Evolutionary conservation across 176 grass and related monocot genomes (phyloP).

Genomic region (Oryza coarctata): DNA sequence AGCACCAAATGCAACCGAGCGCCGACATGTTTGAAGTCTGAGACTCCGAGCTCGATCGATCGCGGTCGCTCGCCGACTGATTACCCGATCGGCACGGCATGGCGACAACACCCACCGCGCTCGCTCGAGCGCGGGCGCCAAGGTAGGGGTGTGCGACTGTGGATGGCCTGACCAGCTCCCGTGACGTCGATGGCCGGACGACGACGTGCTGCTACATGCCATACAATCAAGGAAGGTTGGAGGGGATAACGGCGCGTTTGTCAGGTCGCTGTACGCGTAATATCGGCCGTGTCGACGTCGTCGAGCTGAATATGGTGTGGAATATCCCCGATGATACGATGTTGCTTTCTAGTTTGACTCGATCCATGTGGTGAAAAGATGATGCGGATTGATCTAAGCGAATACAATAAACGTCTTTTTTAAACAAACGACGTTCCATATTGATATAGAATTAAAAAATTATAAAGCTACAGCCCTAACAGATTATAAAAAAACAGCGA

Average conservation of each 20-base stretch:
- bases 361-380: not conserved
- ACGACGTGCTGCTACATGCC: slow-evolving; percentile 12
- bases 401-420: no score
- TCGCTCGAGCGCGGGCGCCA: no score
- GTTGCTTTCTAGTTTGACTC: not conserved
- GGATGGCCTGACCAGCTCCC: not conserved
- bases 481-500: no score
- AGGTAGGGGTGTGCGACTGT: not conserved
- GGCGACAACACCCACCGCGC: not conserved
- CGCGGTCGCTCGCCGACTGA: not conserved
- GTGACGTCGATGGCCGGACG: not conserved
- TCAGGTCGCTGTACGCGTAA: slow-evolving; percentile 16
- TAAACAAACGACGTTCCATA: no score
- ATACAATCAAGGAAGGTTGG: not conserved
- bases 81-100: slow-evolving; percentile 25
- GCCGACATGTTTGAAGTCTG: slow-evolving; percentile 48
- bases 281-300: not conserved
- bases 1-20: not conserved
- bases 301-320: slow-evolving; percentile 1
- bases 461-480: no score
- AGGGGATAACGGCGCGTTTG: slow-evolving; percentile 34
- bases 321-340: not conserved
- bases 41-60: not conserved
- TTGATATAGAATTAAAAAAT: no score
- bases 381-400: not conserved